Percentiles rank a stretch among this genome's conserved stretches.
phyloP scores from a whole-genome alignment of 139 green algal species.

The Volvox reticuliferus region DNA sequence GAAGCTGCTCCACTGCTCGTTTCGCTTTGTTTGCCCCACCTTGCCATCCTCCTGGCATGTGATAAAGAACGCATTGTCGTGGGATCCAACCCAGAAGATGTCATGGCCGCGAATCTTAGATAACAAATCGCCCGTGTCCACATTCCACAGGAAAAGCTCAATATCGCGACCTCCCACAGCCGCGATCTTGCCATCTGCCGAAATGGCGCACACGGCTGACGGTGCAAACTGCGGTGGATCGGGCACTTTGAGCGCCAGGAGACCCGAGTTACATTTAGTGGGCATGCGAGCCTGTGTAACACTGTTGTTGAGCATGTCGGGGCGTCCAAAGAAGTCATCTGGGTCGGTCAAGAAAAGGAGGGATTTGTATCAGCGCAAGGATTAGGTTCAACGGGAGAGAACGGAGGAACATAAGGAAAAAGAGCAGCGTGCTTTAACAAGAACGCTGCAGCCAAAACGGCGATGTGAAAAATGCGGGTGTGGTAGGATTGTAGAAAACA shows the following conservation, averaged over 20 bases:
- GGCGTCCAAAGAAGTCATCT: slow-evolving; percentile 49
- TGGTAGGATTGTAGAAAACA: no score
- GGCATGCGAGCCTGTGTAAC: slow-evolving; percentile 22
- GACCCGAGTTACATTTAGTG: slow-evolving; percentile 45
- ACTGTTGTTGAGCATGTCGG: slow-evolving; percentile 18
- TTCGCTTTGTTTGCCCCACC: slow-evolving; percentile 1
- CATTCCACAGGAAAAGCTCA: slow-evolving; percentile 62
- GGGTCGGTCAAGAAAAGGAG: not conserved
- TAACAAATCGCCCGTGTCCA: slow-evolving; percentile 55
- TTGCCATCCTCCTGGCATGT: slow-evolving; percentile 62
- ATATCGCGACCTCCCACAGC: slow-evolving; percentile 61
- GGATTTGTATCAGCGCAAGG: no score
- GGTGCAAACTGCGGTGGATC: slow-evolving; percentile 60
- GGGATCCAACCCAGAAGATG: slow-evolving; percentile 53
- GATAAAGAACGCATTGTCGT: slow-evolving; percentile 65
- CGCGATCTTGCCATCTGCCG: slow-evolving; percentile 59
- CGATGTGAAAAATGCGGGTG: no score
- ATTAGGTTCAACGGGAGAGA: not conserved
- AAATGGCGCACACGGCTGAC: slow-evolving; percentile 49
- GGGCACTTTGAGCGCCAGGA: slow-evolving; percentile 57
- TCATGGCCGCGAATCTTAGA: slow-evolving; percentile 61
- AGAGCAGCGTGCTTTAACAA: no score
- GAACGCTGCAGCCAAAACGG: no score
- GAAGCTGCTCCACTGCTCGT: no score
- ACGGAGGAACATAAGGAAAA: no score